These are phyloP conservation scores for Piper betle DNA, from an alignment of 164 flowering plant species.

Conservation along the genomic window DNA sequence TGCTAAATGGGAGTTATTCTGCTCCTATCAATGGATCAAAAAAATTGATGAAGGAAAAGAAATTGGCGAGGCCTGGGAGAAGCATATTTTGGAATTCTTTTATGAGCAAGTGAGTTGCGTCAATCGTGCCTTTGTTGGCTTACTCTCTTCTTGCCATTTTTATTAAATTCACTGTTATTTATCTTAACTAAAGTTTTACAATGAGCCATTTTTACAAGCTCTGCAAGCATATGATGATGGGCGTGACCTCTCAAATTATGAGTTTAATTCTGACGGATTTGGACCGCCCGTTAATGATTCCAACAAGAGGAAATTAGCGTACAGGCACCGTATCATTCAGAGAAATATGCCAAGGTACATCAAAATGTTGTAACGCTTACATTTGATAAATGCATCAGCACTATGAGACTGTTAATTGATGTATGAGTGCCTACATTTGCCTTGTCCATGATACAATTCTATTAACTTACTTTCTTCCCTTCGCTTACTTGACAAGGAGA, in stretches of 20 bases:
- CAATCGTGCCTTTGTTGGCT: not conserved
- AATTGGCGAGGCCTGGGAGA: constrained; percentile 76
- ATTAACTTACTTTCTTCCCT: constrained; percentile 1
- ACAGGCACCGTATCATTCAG: constrained; percentile 57
- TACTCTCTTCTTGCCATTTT: not conserved
- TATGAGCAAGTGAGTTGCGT: not conserved
- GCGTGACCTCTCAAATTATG: constrained; percentile 57
- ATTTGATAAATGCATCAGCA: not conserved
- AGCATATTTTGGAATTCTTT: no score
- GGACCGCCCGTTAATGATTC: constrained; percentile 40
- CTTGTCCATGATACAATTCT: not conserved
- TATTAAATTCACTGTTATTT: not conserved
- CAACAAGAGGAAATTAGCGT: constrained; percentile 69
- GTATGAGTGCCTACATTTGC: not conserved
- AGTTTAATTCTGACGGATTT: constrained; percentile 62
- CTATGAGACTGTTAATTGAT: not conserved
- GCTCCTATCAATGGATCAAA: constrained; percentile 52
- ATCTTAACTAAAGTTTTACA: constrained; percentile 14
- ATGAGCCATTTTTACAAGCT: constrained; percentile 58
- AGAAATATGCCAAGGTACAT: constrained; percentile 62
- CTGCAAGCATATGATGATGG: constrained; percentile 72
- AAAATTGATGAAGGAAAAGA: constrained; percentile 67
- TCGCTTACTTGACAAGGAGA: constrained; percentile 33
- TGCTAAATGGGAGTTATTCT: constrained; percentile 75
- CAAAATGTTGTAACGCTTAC: not conserved